These are phyloP conservation scores for Ganoderma resinaceum DNA, from an alignment of 1,284 basidiomycete species.

Conservation along the genomic window DNA sequence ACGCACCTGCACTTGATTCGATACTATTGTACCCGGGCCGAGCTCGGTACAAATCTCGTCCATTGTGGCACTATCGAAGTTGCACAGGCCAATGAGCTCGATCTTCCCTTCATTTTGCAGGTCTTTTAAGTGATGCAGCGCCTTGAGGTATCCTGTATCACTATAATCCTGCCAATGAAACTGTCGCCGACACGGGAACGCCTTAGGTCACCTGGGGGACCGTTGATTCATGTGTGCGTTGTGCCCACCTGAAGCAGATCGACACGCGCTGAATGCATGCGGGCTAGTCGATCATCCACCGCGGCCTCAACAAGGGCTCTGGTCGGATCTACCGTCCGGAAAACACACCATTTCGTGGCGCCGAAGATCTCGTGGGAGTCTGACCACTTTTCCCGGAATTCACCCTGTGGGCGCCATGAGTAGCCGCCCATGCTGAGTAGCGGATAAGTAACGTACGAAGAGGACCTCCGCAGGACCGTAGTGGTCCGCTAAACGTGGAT, in stretches of 20 bases:
- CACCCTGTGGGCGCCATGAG: slow-evolving; percentile 55
- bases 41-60: slow-evolving; percentile 81
- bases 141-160: slow-evolving; percentile 70
- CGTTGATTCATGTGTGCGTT: neutral
- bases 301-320: slow-evolving; percentile 66
- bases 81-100: slow-evolving; percentile 75
- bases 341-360: slow-evolving; percentile 86
- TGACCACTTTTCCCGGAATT: slow-evolving; percentile 60
- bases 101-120: slow-evolving; percentile 70
- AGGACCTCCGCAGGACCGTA: slow-evolving; percentile 82
- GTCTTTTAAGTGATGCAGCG: slow-evolving; percentile 64
- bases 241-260: slow-evolving; percentile 75
- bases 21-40: slow-evolving; percentile 73
- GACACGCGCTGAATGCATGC: slow-evolving; percentile 56
- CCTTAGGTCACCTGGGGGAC: neutral
- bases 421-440: slow-evolving; percentile 3
- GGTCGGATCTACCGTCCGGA: slow-evolving; percentile 60
- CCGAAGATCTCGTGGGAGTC: slow-evolving; percentile 59
- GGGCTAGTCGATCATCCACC: slow-evolving; percentile 69
- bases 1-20: slow-evolving; percentile 82
- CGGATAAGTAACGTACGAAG: slow-evolving; percentile 54
- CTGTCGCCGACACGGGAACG: slow-evolving; percentile 44
- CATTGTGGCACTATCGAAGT: slow-evolving; percentile 77
- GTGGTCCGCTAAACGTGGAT: slow-evolving; percentile 71
- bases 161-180: slow-evolving; percentile 86